These are phyloP conservation scores for Trametes sp. DNA, from an alignment of 1,284 basidiomycete genomes.

Conservation along the genomic window DNA sequence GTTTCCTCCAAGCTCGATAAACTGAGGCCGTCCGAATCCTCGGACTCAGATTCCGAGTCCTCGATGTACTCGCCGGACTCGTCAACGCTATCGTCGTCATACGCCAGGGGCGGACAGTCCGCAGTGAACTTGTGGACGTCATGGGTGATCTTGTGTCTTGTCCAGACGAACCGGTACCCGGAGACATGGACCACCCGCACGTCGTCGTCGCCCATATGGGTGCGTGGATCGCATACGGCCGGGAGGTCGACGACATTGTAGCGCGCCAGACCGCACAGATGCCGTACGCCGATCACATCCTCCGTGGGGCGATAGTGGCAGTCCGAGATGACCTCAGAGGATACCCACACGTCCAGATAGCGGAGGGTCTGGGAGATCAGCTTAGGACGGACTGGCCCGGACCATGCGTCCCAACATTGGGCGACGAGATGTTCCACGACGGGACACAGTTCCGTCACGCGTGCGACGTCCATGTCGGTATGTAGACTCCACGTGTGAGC, in stretches of 20 bases:
- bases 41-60: background rate
- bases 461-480: background rate
- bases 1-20: background rate
- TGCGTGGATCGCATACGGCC: slow-evolving; percentile 16
- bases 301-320: no score
- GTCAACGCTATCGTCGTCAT: background rate
- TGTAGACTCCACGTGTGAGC: background rate
- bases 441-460: slow-evolving; percentile 9
- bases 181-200: slow-evolving; percentile 10
- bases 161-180: slow-evolving; percentile 3
- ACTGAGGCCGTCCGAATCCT: background rate
- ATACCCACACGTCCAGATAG: slow-evolving; percentile 23
- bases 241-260: slow-evolving; percentile 25
- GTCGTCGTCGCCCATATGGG: slow-evolving; percentile 3
- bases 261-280: no score
- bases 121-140: background rate
- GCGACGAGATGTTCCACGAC: slow-evolving; percentile 25
- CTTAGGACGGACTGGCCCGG: no score
- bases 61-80: background rate
- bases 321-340: no score
- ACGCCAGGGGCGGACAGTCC: background rate
- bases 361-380: slow-evolving; percentile 6
- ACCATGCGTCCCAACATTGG: no score
- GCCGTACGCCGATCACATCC: no score
- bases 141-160: background rate